A percentile compares a stretch with the other conserved stretches of the same genome.
Conservation (phyloP, 768 basidiomycete genomes). For the Termitomyces eurrhizus region DNA sequence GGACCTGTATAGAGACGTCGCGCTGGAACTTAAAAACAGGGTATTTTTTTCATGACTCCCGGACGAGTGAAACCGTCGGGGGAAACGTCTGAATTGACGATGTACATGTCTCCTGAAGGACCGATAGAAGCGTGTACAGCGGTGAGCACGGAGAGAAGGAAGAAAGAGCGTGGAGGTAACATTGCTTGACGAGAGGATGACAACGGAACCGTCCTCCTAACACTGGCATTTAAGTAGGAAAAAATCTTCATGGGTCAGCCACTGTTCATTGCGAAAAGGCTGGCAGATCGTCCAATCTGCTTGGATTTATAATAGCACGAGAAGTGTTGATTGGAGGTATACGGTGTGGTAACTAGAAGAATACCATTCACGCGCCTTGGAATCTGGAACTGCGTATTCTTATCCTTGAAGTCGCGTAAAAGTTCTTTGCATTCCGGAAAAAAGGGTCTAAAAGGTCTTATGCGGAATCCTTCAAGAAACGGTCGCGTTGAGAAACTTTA, state of each 20-base stretch:
- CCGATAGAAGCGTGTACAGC: background rate
- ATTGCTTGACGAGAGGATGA: background rate
- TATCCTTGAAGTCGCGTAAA: too few species aligned
- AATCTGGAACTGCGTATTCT: too few species aligned
- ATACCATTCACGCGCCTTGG: too few species aligned
- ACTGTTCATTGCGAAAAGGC: background rate
- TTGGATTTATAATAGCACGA: too few species aligned
- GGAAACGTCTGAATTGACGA: background rate
- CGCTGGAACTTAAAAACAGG: too few species aligned
- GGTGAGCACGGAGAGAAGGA: background rate
- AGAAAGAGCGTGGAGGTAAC: background rate
- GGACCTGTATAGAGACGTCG: background rate
- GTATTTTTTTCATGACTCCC: background rate
- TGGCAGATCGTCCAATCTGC: too few species aligned
- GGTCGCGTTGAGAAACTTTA: too few species aligned
- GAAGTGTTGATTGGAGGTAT: too few species aligned
- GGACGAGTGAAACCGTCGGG: conserved; percentile 1
- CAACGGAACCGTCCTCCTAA: background rate
- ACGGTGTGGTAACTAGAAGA: too few species aligned
- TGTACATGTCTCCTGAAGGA: background rate
- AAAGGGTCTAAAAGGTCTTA: too few species aligned
- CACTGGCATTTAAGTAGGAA: background rate
- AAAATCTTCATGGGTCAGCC: background rate
- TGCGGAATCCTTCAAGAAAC: too few species aligned
- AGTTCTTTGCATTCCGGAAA: too few species aligned